Evolutionary conservation across 1,284 basidiomycete species (phyloP).

Genomic region (Ganoderma lucidum): DNA sequence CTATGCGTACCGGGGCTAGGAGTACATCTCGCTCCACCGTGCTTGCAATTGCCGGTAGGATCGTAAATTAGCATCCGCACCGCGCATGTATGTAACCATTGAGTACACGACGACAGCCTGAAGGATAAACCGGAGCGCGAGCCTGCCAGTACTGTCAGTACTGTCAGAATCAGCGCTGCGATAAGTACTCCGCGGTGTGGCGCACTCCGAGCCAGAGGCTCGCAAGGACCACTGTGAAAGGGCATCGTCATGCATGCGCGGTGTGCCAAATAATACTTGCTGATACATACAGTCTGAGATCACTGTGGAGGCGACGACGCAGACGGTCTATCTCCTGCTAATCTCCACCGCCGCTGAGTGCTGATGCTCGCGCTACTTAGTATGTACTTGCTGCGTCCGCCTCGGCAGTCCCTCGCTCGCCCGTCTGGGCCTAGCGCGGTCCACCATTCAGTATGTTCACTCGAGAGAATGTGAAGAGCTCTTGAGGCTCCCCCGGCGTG

Average conservation of each 20-base stretch:
- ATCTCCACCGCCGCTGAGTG: constrained; percentile 28
- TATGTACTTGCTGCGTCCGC: constrained; percentile 1
- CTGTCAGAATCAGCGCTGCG: not conserved
- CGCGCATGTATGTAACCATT: not conserved
- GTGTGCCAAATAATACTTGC: not conserved
- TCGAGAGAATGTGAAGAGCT: not conserved
- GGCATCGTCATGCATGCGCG: not conserved
- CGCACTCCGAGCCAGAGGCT: not conserved
- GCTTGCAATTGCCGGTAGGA: not conserved
- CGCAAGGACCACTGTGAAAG: not conserved
- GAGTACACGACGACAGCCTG: not conserved
- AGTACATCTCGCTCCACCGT: not conserved
- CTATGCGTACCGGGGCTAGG: not conserved
- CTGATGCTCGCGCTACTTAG: not conserved
- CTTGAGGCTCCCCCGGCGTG: constrained; percentile 4
- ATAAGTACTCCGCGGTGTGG: not conserved
- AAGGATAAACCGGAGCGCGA: not conserved
- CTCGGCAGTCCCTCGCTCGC: constrained; percentile 8
- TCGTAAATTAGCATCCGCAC: not conserved
- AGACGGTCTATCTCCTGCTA: constrained; percentile 30
- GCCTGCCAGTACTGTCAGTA: not conserved
- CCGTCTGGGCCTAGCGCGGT: constrained; percentile 4
- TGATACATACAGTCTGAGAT: constrained; percentile 19
- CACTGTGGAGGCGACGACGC: constrained; percentile 16
- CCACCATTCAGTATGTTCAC: not conserved